Percentiles rank a stretch among this genome's conserved stretches.
Evolutionary conservation across 2,329 filamentous ascomycete species (phyloP).

Genomic region (Daldinia eschscholtzii): DNA sequence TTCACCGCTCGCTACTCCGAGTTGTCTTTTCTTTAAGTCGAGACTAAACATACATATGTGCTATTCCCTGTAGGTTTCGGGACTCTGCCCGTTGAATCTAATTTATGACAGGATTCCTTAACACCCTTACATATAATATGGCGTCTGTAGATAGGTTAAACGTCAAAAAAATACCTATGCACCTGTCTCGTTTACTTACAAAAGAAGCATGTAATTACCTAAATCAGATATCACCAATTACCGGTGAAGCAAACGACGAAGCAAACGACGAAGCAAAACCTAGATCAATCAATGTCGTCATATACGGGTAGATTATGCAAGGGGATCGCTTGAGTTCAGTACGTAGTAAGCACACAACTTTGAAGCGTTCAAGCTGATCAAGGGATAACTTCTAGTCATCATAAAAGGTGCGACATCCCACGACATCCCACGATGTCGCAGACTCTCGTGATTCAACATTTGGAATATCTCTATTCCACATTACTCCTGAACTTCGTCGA

Average conservation of each 20-base stretch:
- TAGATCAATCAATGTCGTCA: background rate
- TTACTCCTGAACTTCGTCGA: background rate
- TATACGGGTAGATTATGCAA: background rate
- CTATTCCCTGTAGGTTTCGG: slow-evolving; percentile 1
- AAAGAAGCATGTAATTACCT: background rate
- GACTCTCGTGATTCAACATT: background rate
- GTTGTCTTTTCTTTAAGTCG: background rate
- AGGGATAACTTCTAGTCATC: background rate
- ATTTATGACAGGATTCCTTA: no score
- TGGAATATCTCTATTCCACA: no score
- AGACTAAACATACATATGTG: slow-evolving; percentile 16
- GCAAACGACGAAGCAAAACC: background rate
- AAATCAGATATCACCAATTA: background rate
- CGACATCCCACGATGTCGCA: background rate
- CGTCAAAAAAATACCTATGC: background rate
- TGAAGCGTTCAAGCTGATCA: no score
- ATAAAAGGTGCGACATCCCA: background rate
- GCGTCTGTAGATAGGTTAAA: background rate
- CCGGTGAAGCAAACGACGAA: background rate
- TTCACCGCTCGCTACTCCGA: slow-evolving; percentile 10
- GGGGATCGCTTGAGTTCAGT: background rate
- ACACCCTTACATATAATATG: background rate
- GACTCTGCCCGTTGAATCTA: background rate
- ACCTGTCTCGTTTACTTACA: background rate
- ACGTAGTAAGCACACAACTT: no score